Evolutionary conservation across 2,329 filamentous ascomycete genomes (phyloP).

Genomic region (Colletotrichum cuscutae): DNA sequence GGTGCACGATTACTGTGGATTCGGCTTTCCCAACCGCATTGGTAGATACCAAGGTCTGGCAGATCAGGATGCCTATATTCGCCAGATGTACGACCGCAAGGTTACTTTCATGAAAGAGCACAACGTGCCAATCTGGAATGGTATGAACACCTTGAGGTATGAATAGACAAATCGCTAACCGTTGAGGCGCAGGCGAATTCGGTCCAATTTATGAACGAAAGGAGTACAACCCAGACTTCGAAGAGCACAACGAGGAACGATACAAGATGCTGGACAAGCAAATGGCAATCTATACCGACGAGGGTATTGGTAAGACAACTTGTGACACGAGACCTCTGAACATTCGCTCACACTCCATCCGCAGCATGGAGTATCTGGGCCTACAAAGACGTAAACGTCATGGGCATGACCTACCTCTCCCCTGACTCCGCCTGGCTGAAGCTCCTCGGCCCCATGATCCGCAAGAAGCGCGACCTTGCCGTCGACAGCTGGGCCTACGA

Average conservation of each 20-base stretch:
- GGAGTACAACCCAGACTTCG: conserved; percentile 43
- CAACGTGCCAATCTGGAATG: conserved; percentile 54
- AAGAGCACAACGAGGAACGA: conserved; percentile 53
- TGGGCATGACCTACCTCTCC: conserved; percentile 61
- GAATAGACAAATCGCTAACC: neutral
- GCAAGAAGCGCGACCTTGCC: conserved; percentile 62
- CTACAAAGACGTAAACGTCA: conserved; percentile 63
- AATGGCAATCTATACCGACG: conserved; percentile 56
- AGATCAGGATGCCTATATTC: conserved; percentile 47
- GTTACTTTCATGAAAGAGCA: conserved; percentile 50
- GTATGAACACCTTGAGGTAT: conserved; percentile 49
- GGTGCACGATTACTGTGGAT: conserved; percentile 58
- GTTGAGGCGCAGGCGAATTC: conserved; percentile 38
- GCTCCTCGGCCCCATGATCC: conserved; percentile 59
- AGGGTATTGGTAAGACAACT: conserved; percentile 26
- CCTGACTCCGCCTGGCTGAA: conserved; percentile 57
- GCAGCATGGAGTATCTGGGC: conserved; percentile 55
- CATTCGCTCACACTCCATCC: conserved; percentile 15
- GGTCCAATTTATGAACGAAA: conserved; percentile 51
- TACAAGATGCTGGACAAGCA: conserved; percentile 59
- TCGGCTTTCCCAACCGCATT: conserved; percentile 52
- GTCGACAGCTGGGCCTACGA: conserved; percentile 63
- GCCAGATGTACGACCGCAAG: conserved; percentile 47
- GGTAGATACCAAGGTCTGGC: conserved; percentile 48
- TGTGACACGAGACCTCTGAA: fast-evolving